phyloP scores from a whole-genome alignment of 257 asterid species.

The Oldenlandia corymbosa region DNA sequence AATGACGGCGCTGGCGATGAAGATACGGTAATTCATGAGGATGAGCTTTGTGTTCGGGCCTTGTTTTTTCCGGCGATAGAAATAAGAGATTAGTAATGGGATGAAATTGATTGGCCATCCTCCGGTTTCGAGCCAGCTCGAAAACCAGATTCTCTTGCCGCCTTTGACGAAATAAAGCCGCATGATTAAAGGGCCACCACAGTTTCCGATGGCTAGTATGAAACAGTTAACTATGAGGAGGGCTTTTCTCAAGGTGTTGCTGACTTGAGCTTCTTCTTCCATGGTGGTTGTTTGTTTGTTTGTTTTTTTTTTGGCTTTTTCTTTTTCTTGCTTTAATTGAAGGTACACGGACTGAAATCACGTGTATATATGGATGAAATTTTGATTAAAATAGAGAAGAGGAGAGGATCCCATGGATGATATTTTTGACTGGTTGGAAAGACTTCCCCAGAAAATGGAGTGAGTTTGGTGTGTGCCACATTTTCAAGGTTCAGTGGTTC shows the following conservation, averaged over 20 bases:
- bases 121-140: constrained; percentile 22
- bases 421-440: too few relatives aligned
- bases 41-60: not conserved
- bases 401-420: too few relatives aligned
- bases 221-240: constrained; percentile 23
- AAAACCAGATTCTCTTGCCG: constrained; percentile 30
- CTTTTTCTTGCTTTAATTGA: too few relatives aligned
- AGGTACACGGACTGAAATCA: too few relatives aligned
- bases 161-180: constrained; percentile 32
- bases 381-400: too few relatives aligned
- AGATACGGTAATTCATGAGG: constrained; percentile 7
- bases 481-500: too few relatives aligned
- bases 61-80: constrained; percentile 1
- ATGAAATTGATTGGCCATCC: constrained; percentile 23
- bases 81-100: constrained; percentile 14
- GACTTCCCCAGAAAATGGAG: too few relatives aligned
- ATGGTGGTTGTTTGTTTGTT: too few relatives aligned
- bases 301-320: not conserved
- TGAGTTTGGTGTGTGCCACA: too few relatives aligned
- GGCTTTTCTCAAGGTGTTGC: constrained; percentile 8
- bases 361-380: too few relatives aligned
- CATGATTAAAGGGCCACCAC: constrained; percentile 22
- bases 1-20: constrained; percentile 14
- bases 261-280: constrained; percentile 10
- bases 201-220: constrained; percentile 16